Evolutionary conservation across 164 flowering plant species (phyloP).

Genomic region (Warburgia ugandensis): DNA sequence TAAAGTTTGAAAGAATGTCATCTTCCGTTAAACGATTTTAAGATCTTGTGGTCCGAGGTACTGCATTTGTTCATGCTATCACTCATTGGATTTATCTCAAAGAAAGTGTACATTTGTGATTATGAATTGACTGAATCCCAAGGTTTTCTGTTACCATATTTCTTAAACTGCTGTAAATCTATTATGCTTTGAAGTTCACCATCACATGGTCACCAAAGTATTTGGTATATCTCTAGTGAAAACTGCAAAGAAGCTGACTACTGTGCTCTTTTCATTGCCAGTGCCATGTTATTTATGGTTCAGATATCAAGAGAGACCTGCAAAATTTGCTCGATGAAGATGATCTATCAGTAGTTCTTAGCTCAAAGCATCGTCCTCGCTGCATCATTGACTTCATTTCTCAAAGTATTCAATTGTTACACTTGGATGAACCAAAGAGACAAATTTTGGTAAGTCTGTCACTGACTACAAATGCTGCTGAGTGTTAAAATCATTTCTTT

Average conservation of each 20-base stretch:
- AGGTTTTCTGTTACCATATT: too few species aligned
- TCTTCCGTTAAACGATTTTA: too few species aligned
- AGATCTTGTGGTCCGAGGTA: too few species aligned
- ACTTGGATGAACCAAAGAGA: slow-evolving; percentile 62
- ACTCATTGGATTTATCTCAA: too few species aligned
- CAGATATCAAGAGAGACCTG: slow-evolving; percentile 56
- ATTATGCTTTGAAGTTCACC: too few species aligned
- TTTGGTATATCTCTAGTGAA: neutral
- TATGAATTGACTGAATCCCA: too few species aligned
- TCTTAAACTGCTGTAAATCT: too few species aligned
- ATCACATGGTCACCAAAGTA: too few species aligned
- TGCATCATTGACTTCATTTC: slow-evolving; percentile 92
- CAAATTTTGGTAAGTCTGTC: slow-evolving; percentile 43
- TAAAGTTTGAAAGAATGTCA: too few species aligned
- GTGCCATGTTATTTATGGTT: slow-evolving; percentile 86
- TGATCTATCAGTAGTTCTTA: slow-evolving; percentile 62
- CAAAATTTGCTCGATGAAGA: slow-evolving; percentile 51
- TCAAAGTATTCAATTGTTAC: slow-evolving; percentile 58
- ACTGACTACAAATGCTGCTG: neutral
- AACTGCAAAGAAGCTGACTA: neutral
- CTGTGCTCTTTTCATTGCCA: slow-evolving; percentile 30
- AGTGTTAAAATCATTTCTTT: too few species aligned
- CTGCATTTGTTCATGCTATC: too few species aligned
- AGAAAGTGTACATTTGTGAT: too few species aligned
- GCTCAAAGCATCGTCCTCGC: slow-evolving; percentile 71